Base-by-base conservation (phyloP, 2,329 filamentous ascomycete species). In the Zalaria sp. region DNA sequence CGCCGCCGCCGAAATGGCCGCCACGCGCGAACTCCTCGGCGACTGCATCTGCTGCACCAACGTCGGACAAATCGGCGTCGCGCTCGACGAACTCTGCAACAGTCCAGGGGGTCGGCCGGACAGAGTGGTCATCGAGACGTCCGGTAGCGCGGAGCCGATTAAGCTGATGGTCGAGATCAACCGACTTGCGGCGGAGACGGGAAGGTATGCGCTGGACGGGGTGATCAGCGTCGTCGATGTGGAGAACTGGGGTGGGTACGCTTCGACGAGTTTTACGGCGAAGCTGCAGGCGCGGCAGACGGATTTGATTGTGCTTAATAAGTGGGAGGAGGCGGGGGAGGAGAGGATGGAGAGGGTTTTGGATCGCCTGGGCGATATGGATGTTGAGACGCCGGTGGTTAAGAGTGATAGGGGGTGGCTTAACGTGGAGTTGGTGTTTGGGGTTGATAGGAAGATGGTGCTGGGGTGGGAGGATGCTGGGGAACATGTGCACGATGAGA, bases 21-120 rank as follows among this genome's bases (percentile, higher is more conserved):
- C 87, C 42, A 88, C 94, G 4, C 83, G 83, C 53, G 91, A 98
- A 63, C 73, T 98, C 1, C 79, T 98, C 41, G 93, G 94, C 60
- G 91, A 89, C 50, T 96, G 91, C 66, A 96, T 98, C 63, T 98
- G 91, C 74, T 98, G 91, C 68, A 96, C 96, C 59, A 81, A 96
- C 26, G 89, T 98, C 46, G 91, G 91, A 10, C 85, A 93, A 61
- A 77, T 98, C 5, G 76, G 77, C 45, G 78, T 82, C 38, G 88
- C 89, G 1, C 77, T 98, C 11, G 65, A 73, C 35, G 79, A 91
- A 55, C 77, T 98, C 34, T 18, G 18, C 18, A 18, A 18, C 18
- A 73, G 75, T 39, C 61, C 66, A 26, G 64, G 72, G 32, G 64
- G 72, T 37, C 43, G 49, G 0, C 89, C 87, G 0, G 83, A 95